These are phyloP conservation scores for Neostapfia colusana DNA, from an alignment of 176 grass and related monocot genomes.

Conservation along the genomic window DNA sequence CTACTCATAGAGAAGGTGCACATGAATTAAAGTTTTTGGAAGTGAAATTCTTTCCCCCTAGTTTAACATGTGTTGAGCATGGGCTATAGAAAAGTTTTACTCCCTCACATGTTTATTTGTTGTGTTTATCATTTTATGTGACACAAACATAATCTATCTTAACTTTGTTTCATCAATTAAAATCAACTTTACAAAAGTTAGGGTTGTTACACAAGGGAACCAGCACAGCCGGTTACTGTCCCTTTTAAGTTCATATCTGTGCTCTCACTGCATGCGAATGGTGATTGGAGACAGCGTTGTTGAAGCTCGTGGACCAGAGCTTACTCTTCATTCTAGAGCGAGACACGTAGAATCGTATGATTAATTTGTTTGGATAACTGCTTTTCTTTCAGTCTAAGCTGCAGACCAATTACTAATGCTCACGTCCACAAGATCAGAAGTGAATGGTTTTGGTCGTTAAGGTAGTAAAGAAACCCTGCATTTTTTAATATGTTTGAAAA, in stretches of 20 bases:
- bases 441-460: neutral
- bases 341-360: constrained; percentile 12
- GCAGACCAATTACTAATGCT: constrained; percentile 1
- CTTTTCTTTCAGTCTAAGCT: constrained; percentile 5
- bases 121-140: too few relatives aligned
- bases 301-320: constrained; percentile 26
- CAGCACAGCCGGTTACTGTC: neutral
- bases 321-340: constrained; percentile 5
- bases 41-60: too few relatives aligned
- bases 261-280: constrained; percentile 22
- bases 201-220: too few relatives aligned
- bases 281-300: constrained; percentile 31
- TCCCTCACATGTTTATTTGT: too few relatives aligned
- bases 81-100: too few relatives aligned
- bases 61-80: too few relatives aligned
- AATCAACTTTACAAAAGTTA: too few relatives aligned
- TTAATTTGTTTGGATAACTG: neutral
- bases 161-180: too few relatives aligned
- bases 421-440: neutral
- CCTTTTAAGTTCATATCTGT: neutral
- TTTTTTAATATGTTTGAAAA: neutral
- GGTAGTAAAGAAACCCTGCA: neutral
- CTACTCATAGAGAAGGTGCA: too few relatives aligned
- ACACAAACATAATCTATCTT: too few relatives aligned
- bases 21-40: too few relatives aligned